Conservation (phyloP, 2,329 filamentous ascomycete genomes). For the Penicillium hesseltinei region DNA sequence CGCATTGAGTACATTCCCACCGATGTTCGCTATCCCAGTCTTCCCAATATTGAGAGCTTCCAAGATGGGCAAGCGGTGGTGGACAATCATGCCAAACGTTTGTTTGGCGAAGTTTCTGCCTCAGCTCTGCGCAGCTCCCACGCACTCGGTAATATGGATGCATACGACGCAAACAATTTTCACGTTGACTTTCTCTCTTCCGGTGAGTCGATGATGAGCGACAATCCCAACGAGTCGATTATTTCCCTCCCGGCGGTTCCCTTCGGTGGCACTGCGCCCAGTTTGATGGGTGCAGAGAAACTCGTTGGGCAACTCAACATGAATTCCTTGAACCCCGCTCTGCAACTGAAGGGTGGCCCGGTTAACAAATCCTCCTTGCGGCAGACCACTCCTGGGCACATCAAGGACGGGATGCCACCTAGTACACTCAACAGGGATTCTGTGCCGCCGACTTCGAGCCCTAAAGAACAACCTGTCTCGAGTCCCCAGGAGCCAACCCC, state of each 20-base stretch:
- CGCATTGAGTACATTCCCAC: slow-evolving; percentile 32
- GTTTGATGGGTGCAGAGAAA: slow-evolving; percentile 49
- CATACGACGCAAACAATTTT: slow-evolving; percentile 34
- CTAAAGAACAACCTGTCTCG: slow-evolving; percentile 13
- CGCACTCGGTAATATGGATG: slow-evolving; percentile 39
- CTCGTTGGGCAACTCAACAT: slow-evolving; percentile 50
- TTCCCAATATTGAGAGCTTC: slow-evolving; percentile 42
- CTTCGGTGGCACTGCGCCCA: slow-evolving; percentile 42
- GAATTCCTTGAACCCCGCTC: slow-evolving; percentile 42
- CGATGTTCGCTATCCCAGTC: slow-evolving; percentile 43
- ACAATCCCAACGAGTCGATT: slow-evolving; percentile 38
- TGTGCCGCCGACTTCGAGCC: slow-evolving; percentile 6
- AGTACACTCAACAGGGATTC: slow-evolving; percentile 8
- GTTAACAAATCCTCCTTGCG: slow-evolving; percentile 33
- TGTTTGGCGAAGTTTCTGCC: slow-evolving; percentile 62
- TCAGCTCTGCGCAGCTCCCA: slow-evolving; percentile 56
- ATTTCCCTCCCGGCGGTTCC: slow-evolving; percentile 38
- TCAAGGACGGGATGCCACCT: slow-evolving; percentile 20
- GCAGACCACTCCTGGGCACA: slow-evolving; percentile 31
- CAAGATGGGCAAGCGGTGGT: slow-evolving; percentile 26
- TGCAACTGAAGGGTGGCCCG: slow-evolving; percentile 28
- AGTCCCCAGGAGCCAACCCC: slow-evolving; percentile 29
- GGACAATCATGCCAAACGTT: slow-evolving; percentile 40
- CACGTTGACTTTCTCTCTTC: slow-evolving; percentile 42
- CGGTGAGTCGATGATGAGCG: slow-evolving; percentile 42